Base-by-base conservation (phyloP, 2,329 filamentous ascomycete species). In the Lasiodiplodia theobromae region DNA sequence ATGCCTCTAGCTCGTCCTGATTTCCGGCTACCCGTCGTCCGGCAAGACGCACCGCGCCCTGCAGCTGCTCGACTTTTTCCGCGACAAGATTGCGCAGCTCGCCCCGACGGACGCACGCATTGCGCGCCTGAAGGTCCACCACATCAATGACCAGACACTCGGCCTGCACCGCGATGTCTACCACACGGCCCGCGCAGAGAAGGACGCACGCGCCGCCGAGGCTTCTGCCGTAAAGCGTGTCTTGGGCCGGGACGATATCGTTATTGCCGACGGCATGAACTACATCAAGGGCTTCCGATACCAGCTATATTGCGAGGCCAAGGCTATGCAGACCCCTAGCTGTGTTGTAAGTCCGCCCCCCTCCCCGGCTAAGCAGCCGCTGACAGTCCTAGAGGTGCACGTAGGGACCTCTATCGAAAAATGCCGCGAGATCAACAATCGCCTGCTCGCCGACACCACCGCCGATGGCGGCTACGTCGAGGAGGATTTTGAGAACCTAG, bases 241-340 rank as follows among this genome's bases (percentile, higher is more conserved):
- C 60, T 84, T 96, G 37, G 89, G 87, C 70, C 86, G 89, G 68
- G 88, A 88, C 74, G 91, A 93, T 75, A 89, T 96, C 69, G 91
- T 96, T 65, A 88, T 96, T 57, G 87, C 93, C 18, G 92, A 96
- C 77, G 89, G 90, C 1, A 82, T 92, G 70, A 96, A 96, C 80
- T 96, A 96, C 80, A 96, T 96, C 82, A 96, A 96, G 79, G 93
- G 92, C 47, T 96, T 92, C 87, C 86, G 93, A 60, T 96, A 96
- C 78, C 92, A 96, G 83, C 83, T 96, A 25, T 91, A 91, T 78
- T 95, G 92, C 82, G 92, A 96, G 80, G 89, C 92, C 47, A 96
- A 96, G 80, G 92, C 92, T 58, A 82, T 92, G 66, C 83, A 89
- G 71, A 96, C 92, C 3, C 88, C 91, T 3, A 91, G 87, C 79